These are phyloP conservation scores for Kodamaea ohmeri DNA, from an alignment of 1,139 yeast genomes.

Conservation along the genomic window DNA sequence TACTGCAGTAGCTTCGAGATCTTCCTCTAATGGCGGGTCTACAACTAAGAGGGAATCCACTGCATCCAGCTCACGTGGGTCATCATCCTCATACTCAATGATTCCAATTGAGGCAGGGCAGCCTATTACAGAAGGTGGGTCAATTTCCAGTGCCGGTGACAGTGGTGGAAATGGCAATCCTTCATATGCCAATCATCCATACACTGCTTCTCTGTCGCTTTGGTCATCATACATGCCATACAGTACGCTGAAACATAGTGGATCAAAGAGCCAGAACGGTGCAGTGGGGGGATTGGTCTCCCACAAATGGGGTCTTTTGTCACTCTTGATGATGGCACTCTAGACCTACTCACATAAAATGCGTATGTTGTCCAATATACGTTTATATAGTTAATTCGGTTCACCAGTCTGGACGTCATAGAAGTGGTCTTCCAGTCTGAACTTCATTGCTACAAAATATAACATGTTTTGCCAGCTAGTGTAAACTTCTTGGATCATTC, in stretches of 20 bases:
- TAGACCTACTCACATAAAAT: background rate
- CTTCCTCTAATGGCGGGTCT: too few species aligned
- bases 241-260: background rate
- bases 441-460: too few species aligned
- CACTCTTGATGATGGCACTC: constrained; percentile 10
- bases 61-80: background rate
- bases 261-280: constrained; percentile 7
- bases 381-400: background rate
- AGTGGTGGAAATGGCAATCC: constrained; percentile 8
- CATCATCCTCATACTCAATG: constrained; percentile 3
- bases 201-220: constrained; percentile 15
- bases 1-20: too few species aligned
- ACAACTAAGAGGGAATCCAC: background rate
- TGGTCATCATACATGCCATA: constrained; percentile 10
- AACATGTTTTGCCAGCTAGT: too few species aligned
- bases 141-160: background rate
- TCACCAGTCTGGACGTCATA: too few species aligned
- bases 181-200: constrained; percentile 14
- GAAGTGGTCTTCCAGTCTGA: too few species aligned
- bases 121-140: constrained; percentile 5
- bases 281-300: constrained; percentile 10
- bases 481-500: too few species aligned
- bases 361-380: background rate
- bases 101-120: constrained; percentile 4
- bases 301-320: constrained; percentile 10